Base-by-base conservation (phyloP, 2,329 filamentous ascomycete species). In the Waltergamsia citrina region DNA sequence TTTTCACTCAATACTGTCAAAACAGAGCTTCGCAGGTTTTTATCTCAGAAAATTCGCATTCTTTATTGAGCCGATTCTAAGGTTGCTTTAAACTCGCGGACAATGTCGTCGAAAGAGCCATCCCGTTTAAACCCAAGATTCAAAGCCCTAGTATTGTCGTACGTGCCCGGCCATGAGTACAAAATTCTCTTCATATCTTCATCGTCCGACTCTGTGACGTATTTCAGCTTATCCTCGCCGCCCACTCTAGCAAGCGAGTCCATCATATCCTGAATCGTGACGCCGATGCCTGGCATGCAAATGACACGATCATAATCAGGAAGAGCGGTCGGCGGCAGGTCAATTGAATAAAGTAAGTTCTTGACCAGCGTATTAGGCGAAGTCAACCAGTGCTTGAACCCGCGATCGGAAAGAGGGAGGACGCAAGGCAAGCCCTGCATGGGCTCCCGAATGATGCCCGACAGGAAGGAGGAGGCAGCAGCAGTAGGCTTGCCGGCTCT, bases 401-500 rank as follows among this genome's bases (percentile, higher is more conserved):
- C 46, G 4, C 65, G 50, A 35, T 56, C 48, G 31, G 63, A 56
- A 29, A 66, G 52, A 12, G 67, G 59, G 3, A 69, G 57, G 2
- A 63, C 46, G 21, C 60, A 66, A 29, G 59, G 51, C 33, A 61
- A 47, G 6, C 69, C 69, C 27, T 42, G 35, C 32, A 63, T 54
- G 15, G 64, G 56, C 18, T 78, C 73, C 12, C 74, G 59, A 34
- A 78, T 70, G 46, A 78, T 76, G 3, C 73, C 73, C 5, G 60
- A 70, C 3, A 74, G 60, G 44, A 77, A 78, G 0, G 66, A 71
- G 5, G 65, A 71, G 4, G 73, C 72, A 0, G 73, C 72, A 0
- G 71, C 70, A 3, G 74, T 74, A 0, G 76, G 75, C 20, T 62
- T 64, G 3, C 76, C 75, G 0, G 74, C 69, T 5, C 76, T 60